Percentiles rank a stretch among this genome's conserved stretches.
These are phyloP conservation scores for Nicotiana paniculata DNA, from an alignment of 257 asterid species.

Conservation along the genomic window DNA sequence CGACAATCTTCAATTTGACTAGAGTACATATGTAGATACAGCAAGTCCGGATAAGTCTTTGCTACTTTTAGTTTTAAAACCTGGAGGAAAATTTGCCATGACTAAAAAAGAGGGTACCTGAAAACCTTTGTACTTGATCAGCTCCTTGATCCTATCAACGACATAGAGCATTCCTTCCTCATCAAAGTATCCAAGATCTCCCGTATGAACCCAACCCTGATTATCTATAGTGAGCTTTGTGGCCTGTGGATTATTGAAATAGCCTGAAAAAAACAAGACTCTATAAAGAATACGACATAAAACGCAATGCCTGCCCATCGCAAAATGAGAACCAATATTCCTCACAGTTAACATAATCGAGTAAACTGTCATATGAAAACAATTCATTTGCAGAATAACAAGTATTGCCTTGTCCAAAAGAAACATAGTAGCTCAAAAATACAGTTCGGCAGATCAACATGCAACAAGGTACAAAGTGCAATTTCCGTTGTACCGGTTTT, in stretches of 20 bases:
- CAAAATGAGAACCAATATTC: neutral
- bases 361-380: neutral
- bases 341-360: neutral
- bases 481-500: no score
- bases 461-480: no score
- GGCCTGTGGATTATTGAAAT: constrained; percentile 70
- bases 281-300: neutral
- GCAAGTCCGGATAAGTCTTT: neutral
- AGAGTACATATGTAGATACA: neutral
- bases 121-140: constrained; percentile 86
- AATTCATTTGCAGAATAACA: neutral
- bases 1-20: neutral
- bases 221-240: constrained; percentile 82
- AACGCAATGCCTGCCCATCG: neutral
- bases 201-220: constrained; percentile 94
- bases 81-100: neutral
- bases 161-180: constrained; percentile 76
- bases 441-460: neutral
- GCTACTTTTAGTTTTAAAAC: neutral
- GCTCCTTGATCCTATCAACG: constrained; percentile 93
- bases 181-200: constrained; percentile 93
- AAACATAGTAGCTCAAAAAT: neutral
- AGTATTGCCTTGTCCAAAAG: neutral
- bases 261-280: constrained; percentile 39
- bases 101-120: constrained; percentile 44